phyloP scores from a whole-genome alignment of 352 stramenopile genomes.

The Globisporangium cylindrosporum region DNA sequence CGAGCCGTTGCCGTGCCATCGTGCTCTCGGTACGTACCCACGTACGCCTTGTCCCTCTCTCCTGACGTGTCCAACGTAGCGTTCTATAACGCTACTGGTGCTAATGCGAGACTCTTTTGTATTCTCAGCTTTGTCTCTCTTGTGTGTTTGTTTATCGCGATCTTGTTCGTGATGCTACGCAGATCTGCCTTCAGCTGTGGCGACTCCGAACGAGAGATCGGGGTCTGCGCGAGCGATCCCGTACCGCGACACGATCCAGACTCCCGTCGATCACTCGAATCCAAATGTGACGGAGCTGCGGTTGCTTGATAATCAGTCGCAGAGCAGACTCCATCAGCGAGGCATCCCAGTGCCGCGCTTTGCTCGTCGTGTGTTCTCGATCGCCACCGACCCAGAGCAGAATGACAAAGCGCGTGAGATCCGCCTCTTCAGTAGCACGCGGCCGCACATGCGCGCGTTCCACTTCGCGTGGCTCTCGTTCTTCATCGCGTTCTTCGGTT shows the following conservation, averaged over 20 bases:
- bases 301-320: neutral
- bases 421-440: conserved; percentile 52
- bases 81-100: neutral
- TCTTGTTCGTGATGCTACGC: neutral
- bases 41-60: neutral
- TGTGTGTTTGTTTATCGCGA: neutral
- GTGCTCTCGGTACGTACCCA: neutral
- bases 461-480: conserved; percentile 92
- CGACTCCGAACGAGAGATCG: conserved; percentile 2
- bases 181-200: conserved; percentile 5
- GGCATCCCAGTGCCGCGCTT: neutral
- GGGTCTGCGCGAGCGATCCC: neutral
- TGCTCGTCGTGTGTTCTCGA: conserved; percentile 2
- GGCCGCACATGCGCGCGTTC: conserved; percentile 93
- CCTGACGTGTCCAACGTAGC: neutral
- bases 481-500: conserved; percentile 95
- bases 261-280: neutral
- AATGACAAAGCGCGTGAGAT: conserved; percentile 49
- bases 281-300: conserved; percentile 4
- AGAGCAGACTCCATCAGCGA: neutral
- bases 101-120: too few relatives aligned
- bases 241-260: conserved; percentile 11
- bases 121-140: neutral
- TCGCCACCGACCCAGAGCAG: conserved; percentile 24
- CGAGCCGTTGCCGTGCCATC: neutral